phyloP scores from a whole-genome alignment of 169 alveolate species.

The Amoebophrya sp. region DNA sequence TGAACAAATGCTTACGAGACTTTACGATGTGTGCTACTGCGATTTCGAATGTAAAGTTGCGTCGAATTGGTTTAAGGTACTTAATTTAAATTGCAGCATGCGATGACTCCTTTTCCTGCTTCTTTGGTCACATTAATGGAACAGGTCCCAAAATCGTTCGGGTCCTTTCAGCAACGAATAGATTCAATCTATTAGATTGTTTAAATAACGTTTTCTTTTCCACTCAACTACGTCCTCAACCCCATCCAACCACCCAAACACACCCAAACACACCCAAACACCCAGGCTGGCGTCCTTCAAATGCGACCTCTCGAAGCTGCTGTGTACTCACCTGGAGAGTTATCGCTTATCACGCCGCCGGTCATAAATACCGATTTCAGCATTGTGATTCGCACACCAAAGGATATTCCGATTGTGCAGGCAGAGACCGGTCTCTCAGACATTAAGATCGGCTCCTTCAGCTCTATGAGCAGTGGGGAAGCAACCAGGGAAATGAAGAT shows the following conservation, averaged over 20 bases:
- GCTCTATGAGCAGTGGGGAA: not conserved
- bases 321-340: not conserved
- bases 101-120: no score
- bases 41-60: not conserved
- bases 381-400: not conserved
- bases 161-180: no score
- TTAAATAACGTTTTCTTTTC: no score
- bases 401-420: not conserved
- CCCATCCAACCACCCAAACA: no score
- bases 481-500: not conserved
- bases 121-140: no score
- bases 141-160: no score
- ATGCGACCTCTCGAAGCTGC: not conserved
- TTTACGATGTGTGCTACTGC: conserved; percentile 15
- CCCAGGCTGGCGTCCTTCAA: conserved; percentile 2
- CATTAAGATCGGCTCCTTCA: not conserved
- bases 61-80: not conserved
- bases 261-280: no score
- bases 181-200: no score
- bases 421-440: not conserved
- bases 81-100: no score
- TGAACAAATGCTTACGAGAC: not conserved
- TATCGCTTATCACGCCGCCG: not conserved
- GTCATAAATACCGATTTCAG: not conserved
- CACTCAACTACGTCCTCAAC: no score